Conservation (phyloP, 2,329 filamentous ascomycete species). For the Chaetothyriales sp. region DNA sequence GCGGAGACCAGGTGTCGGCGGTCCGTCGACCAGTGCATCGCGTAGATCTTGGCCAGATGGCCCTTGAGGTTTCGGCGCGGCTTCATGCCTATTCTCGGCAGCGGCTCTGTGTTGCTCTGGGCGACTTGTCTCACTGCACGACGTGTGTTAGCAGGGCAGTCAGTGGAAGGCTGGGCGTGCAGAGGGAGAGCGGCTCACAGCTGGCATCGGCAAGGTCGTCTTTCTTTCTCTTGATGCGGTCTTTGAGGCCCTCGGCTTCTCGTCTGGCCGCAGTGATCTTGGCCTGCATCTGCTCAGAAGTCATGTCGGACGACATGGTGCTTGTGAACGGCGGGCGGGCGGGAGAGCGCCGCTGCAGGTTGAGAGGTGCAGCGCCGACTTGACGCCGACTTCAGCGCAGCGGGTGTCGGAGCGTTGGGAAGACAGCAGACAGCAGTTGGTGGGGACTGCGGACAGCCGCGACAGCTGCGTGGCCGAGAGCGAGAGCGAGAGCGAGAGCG, state of each 20-base stretch:
- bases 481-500: no score
- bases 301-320: slow-evolving; percentile 36
- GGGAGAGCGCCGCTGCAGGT: not conserved
- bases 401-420: not conserved
- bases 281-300: slow-evolving; percentile 63
- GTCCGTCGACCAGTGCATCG: slow-evolving; percentile 99
- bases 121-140: slow-evolving; percentile 75
- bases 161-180: not conserved
- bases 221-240: slow-evolving; percentile 99
- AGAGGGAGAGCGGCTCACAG: slow-evolving; percentile 47
- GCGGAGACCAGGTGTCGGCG: slow-evolving; percentile 92
- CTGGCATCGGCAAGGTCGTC: slow-evolving; percentile 97
- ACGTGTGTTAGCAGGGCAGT: slow-evolving; percentile 17
- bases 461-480: not conserved
- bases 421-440: not conserved
- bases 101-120: slow-evolving; percentile 77
- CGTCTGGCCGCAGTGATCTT: slow-evolving; percentile 83
- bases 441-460: not conserved
- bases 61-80: slow-evolving; percentile 93
- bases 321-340: not conserved
- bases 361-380: not conserved
- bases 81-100: slow-evolving; percentile 94
- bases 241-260: slow-evolving; percentile 95
- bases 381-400: not conserved
- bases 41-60: slow-evolving; percentile 97